phyloP scores from a whole-genome alignment of 148 eudicot species.

The Simmondsia chinensis region DNA sequence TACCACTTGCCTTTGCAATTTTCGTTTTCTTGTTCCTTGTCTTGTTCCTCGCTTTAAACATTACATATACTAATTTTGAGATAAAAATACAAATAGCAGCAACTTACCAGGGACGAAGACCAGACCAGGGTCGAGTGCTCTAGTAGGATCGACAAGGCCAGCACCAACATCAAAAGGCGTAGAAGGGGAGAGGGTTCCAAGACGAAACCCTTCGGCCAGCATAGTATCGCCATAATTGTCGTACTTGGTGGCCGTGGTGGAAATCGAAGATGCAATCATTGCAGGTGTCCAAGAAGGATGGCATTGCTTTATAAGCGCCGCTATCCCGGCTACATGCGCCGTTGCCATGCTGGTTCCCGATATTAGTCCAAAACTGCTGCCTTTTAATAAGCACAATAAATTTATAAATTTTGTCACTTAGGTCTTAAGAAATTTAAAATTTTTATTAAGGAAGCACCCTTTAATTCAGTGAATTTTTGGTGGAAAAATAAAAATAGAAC shows the following conservation, averaged over 20 bases:
- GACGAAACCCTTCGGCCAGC: constrained; percentile 53
- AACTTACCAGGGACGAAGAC: constrained; percentile 48
- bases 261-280: constrained; percentile 83
- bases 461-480: too few species aligned
- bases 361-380: constrained; percentile 49
- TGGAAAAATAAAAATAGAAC: too few species aligned
- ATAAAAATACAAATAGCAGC: too few species aligned
- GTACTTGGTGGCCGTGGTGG: constrained; percentile 65
- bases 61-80: too few species aligned
- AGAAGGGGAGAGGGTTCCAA: constrained; percentile 35
- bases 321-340: constrained; percentile 89
- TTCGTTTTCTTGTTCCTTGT: too few species aligned
- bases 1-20: too few species aligned
- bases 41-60: background rate
- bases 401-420: background rate
- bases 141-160: constrained; percentile 55
- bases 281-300: constrained; percentile 78
- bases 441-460: too few species aligned
- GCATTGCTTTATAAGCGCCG: constrained; percentile 71
- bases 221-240: constrained; percentile 55
- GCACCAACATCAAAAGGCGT: constrained; percentile 85
- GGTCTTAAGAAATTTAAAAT: too few species aligned
- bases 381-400: constrained; percentile 19
- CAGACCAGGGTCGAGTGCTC: constrained; percentile 71
- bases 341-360: constrained; percentile 98